These are phyloP conservation scores for Beauveria brongniartii DNA, from an alignment of 2,329 filamentous ascomycete genomes.

Conservation along the genomic window DNA sequence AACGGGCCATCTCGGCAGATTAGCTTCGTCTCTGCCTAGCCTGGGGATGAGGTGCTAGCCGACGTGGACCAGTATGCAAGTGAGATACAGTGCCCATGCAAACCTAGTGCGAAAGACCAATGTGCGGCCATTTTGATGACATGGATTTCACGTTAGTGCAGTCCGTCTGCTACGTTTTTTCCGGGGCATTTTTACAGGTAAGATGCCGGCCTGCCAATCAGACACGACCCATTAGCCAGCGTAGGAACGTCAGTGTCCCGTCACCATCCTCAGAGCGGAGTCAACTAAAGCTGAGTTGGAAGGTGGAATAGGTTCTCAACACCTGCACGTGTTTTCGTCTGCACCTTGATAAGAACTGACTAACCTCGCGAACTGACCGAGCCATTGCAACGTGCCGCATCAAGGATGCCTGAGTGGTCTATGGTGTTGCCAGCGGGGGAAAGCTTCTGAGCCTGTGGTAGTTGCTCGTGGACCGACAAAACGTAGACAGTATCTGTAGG, in stretches of 20 bases:
- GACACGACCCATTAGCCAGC: background rate
- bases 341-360: background rate
- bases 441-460: no score
- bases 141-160: background rate
- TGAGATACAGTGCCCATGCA: background rate
- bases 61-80: background rate
- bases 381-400: background rate
- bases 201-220: background rate
- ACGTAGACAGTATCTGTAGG: no score
- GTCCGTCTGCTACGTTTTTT: background rate
- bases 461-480: no score
- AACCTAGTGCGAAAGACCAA: background rate
- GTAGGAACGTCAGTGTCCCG: background rate
- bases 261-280: conserved; percentile 1
- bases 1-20: background rate
- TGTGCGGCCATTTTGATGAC: background rate
- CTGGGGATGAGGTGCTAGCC: background rate
- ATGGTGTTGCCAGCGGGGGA: background rate
- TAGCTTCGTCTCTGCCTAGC: no score
- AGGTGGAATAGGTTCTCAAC: background rate
- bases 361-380: background rate
- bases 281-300: conserved; percentile 9
- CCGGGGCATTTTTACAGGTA: background rate
- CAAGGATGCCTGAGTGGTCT: background rate
- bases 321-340: background rate